Conservation (phyloP, 225 moss, liverwort and hornwort species). For the Lunularia cruciata region DNA sequence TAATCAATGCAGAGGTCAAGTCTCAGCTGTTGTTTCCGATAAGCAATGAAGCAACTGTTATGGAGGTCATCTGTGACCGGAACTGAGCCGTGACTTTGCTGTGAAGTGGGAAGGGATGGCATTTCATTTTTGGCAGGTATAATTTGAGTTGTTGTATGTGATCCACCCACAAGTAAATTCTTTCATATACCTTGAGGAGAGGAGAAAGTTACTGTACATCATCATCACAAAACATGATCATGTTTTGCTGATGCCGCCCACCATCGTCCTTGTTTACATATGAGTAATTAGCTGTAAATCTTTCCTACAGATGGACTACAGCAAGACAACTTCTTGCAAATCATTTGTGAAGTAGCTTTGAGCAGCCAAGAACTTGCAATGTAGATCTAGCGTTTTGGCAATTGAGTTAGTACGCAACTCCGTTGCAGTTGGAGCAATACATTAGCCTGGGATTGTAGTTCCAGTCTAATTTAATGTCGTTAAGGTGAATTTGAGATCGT, state of each 20-base stretch:
- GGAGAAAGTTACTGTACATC: background rate
- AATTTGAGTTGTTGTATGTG: background rate
- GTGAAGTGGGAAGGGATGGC: slow-evolving; percentile 3
- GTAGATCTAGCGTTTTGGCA: slow-evolving; percentile 18
- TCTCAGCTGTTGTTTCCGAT: background rate
- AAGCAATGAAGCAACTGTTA: slow-evolving; percentile 4
- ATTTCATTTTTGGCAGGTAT: slow-evolving; percentile 15
- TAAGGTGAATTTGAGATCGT: background rate
- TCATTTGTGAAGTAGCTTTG: slow-evolving; percentile 7
- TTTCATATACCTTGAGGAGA: background rate
- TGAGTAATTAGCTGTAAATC: slow-evolving; percentile 12
- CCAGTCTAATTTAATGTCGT: background rate
- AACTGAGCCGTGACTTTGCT: background rate
- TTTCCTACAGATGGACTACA: slow-evolving; percentile 4
- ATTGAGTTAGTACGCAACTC: slow-evolving; percentile 8
- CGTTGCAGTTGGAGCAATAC: background rate
- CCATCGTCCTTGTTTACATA: background rate
- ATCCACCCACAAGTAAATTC: slow-evolving; percentile 1
- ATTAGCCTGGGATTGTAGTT: background rate
- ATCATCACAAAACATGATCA: background rate
- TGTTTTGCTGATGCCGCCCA: background rate
- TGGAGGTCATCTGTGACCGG: background rate
- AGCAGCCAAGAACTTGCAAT: background rate
- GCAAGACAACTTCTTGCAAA: background rate
- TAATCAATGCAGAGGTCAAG: slow-evolving; percentile 8